Conservation (phyloP, 2,329 filamentous ascomycete species). For the Aspergillus sergii region DNA sequence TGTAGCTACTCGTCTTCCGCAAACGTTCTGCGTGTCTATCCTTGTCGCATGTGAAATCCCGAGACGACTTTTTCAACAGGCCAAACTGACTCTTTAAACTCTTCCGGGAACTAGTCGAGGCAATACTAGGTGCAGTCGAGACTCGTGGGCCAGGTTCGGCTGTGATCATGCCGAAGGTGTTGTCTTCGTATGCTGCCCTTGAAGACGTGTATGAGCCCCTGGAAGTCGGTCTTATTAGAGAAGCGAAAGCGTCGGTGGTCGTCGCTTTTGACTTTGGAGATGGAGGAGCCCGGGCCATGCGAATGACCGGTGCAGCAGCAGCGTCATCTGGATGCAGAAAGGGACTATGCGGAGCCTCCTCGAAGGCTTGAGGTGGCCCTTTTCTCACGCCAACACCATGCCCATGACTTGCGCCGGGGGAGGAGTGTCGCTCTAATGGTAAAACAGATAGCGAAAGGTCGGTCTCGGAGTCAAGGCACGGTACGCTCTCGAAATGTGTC, state of each 20-base stretch:
- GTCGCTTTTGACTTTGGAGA: constrained; percentile 71
- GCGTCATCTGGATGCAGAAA: constrained; percentile 59
- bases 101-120: constrained; percentile 43
- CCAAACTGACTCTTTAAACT: constrained; percentile 40
- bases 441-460: constrained; percentile 37
- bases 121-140: constrained; percentile 42
- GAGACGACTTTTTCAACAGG: constrained; percentile 39
- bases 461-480: constrained; percentile 46
- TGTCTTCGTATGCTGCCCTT: constrained; percentile 35
- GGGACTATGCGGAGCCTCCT: constrained; percentile 53
- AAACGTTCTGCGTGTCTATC: constrained; percentile 37
- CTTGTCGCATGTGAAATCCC: constrained; percentile 41
- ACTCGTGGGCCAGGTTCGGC: constrained; percentile 42
- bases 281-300: constrained; percentile 79
- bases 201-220: constrained; percentile 42
- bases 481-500: constrained; percentile 67
- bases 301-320: constrained; percentile 70
- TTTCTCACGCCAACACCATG: constrained; percentile 72
- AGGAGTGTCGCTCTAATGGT: constrained; percentile 23
- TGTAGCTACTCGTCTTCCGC: constrained; percentile 36
- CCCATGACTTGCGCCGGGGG: constrained; percentile 16
- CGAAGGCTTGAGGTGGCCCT: constrained; percentile 62
- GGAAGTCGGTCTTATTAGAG: constrained; percentile 36
- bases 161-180: constrained; percentile 43
- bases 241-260: constrained; percentile 24